Percentiles rank a stretch among this genome's conserved stretches.
Evolutionary conservation across 2,329 filamentous ascomycete genomes (phyloP).

Genomic region (Colletotrichum orbiculare): DNA sequence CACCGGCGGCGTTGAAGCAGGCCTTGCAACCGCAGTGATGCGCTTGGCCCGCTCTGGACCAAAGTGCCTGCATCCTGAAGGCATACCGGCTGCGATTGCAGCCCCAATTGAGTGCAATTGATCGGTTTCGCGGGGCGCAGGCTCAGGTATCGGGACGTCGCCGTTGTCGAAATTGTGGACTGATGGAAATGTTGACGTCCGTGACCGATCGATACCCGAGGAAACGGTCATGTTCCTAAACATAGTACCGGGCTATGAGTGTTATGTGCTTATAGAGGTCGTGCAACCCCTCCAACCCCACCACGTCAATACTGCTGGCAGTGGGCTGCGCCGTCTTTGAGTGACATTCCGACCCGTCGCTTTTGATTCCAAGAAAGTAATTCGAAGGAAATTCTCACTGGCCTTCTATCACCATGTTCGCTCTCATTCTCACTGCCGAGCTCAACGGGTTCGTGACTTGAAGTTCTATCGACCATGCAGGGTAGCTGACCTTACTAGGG

Average conservation of each 20-base stretch:
- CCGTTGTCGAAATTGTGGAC: constrained; percentile 21
- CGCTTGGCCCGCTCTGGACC: constrained; percentile 74
- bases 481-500: constrained; percentile 62
- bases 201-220: constrained; percentile 19
- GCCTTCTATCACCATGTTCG: constrained; percentile 64
- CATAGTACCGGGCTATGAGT: neutral
- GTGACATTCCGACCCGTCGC: neutral
- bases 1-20: constrained; percentile 63
- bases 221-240: constrained; percentile 6
- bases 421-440: constrained; percentile 75
- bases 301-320: constrained; percentile 13
- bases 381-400: neutral
- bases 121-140: constrained; percentile 1
- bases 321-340: neutral
- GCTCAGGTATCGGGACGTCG: constrained; percentile 5
- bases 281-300: constrained; percentile 35
- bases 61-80: constrained; percentile 72
- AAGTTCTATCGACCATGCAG: neutral
- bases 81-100: constrained; percentile 44
- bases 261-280: constrained; percentile 22
- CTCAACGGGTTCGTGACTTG: constrained; percentile 68
- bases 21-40: constrained; percentile 72
- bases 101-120: constrained; percentile 28
- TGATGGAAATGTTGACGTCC: constrained; percentile 19
- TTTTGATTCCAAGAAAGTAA: neutral